A percentile compares a stretch with the other conserved stretches of the same genome.
Evolutionary conservation across 805 yeast genomes (phyloP).

Genomic region (Cephaloascus fragrans): DNA sequence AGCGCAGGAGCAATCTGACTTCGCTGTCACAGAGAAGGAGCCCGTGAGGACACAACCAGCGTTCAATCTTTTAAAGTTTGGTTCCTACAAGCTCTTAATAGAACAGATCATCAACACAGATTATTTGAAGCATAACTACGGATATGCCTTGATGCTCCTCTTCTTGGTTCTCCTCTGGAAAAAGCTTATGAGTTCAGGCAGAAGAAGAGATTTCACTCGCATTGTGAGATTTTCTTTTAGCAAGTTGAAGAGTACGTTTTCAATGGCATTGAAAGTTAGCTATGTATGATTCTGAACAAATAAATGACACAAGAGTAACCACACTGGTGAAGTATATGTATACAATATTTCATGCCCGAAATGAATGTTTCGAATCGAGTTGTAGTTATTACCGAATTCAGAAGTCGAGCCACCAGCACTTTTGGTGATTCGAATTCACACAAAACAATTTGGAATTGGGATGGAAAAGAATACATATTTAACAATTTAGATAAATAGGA

Average conservation of each 20-base stretch:
- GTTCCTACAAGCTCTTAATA: background rate
- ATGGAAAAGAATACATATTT: too few species aligned
- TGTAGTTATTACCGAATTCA: too few species aligned
- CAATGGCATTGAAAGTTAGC: background rate
- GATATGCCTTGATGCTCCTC: background rate
- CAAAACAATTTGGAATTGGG: too few species aligned
- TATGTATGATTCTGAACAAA: background rate
- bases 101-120: background rate
- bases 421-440: too few species aligned
- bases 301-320: too few species aligned
- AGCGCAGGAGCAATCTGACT: background rate
- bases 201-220: constrained; percentile 6
- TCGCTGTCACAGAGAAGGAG: background rate
- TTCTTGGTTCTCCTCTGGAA: background rate
- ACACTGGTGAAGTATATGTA: too few species aligned
- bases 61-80: too few species aligned
- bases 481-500: too few species aligned
- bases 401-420: too few species aligned
- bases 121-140: background rate
- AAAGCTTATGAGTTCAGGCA: background rate
- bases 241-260: constrained; percentile 1
- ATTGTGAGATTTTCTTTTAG: constrained; percentile 10
- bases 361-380: too few species aligned
- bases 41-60: background rate
- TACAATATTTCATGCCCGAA: too few species aligned